Conservation (phyloP, 495 filamentous ascomycete species). For the Tetracladium setigerum region DNA sequence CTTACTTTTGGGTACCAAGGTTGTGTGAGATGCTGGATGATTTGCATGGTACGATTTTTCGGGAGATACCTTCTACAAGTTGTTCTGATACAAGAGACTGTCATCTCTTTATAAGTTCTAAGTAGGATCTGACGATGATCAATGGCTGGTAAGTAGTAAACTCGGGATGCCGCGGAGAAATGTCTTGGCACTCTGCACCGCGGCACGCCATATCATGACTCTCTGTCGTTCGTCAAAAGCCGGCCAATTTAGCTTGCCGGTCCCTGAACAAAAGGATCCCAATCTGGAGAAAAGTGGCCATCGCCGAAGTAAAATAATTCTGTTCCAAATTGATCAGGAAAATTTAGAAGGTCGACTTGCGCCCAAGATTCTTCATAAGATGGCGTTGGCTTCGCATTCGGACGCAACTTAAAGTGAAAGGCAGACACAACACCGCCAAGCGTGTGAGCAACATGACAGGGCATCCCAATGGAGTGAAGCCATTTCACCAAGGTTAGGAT, state of each 20-base stretch:
- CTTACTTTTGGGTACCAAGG: too few relatives aligned
- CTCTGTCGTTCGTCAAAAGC: too few relatives aligned
- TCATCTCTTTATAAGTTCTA: too few relatives aligned
- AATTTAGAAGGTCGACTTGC: conserved; percentile 2
- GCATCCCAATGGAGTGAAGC: conserved; percentile 36
- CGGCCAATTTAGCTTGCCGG: neutral
- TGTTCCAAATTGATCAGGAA: conserved; percentile 1
- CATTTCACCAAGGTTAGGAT: conserved; percentile 30
- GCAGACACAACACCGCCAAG: conserved; percentile 28
- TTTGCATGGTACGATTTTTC: too few relatives aligned
- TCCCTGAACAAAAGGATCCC: conserved; percentile 2
- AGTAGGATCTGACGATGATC: too few relatives aligned
- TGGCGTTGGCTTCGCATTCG: conserved; percentile 5
- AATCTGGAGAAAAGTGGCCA: conserved; percentile 1
- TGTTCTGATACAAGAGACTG: too few relatives aligned
- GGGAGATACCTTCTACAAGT: too few relatives aligned
- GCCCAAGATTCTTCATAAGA: neutral
- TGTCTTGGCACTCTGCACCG: too few relatives aligned
- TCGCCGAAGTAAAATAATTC: neutral
- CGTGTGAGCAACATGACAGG: conserved; percentile 37
- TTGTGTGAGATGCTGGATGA: too few relatives aligned
- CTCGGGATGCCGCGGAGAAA: too few relatives aligned
- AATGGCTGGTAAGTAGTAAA: too few relatives aligned
- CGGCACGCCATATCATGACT: too few relatives aligned
- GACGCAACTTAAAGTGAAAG: conserved; percentile 6